Base-by-base conservation (phyloP, 805 yeast genomes). In the Suhomyces emberorum region DNA sequence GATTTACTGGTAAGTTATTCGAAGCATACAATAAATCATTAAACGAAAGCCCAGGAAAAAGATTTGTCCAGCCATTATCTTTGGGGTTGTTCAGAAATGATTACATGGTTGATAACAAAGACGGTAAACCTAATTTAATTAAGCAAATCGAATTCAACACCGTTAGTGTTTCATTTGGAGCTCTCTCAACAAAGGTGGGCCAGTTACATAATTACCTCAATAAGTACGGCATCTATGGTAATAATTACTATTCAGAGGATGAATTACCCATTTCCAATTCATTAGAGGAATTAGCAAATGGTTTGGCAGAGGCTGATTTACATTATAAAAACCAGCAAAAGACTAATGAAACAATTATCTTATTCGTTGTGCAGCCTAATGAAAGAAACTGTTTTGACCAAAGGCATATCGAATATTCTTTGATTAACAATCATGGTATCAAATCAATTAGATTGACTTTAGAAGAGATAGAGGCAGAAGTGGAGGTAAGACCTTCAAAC, bases 121-220 rank as follows among this genome's bases (percentile, higher is more conserved):
- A 60, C 11, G 42, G 41, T 3, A 60, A 61, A 10, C 41, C 39
- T 4, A 38, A 52, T 12, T 57, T 60, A 18, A 83, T 91, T 51
- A 89, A 91, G 55, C 98, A 93, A 60, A 93, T 93, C 34, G 99
- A 93, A 59, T 91, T 91, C 66, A 93, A 93, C 61, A 89, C 98
- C 1, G 87, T 93, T 3, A 84, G 96, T 51, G 96, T 91, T 3
- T 89, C 97, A 1, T 93, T 93, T 65, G 96, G 95, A 15, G 98
- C 95, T 0, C 69, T 93, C 38, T 82, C 95, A 2, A 58, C 88
- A 10, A 84, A 82, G 55, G 91, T 87, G 17, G 84, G 93, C 15
- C 69, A 76, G 46, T 65, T 87, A 38, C 98, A 93, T 59, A 59
- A 70, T 15, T 86, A 74, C 49, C 60, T 83, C 51, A 83, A 84